Conservation (phyloP, 305 asterid genomes). For the Rubia peregrina region DNA sequence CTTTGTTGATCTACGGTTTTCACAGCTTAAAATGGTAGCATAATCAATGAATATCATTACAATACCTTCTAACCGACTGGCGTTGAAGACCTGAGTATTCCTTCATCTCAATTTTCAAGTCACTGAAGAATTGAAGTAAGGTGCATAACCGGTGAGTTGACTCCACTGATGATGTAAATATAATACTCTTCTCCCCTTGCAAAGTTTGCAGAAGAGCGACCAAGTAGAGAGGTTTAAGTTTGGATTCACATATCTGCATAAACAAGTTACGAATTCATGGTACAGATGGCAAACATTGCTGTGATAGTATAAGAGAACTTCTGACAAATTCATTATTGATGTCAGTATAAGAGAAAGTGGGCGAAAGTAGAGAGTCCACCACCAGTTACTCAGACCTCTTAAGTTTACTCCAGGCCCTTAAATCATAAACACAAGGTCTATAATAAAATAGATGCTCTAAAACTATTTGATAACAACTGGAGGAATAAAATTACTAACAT, state of each 20-base stretch:
- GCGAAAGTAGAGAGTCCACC: neutral
- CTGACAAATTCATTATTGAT: neutral
- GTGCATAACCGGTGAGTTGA: constrained; percentile 71
- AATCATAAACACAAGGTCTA: neutral
- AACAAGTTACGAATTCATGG: neutral
- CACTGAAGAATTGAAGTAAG: constrained; percentile 50
- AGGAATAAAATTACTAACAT: too few relatives aligned
- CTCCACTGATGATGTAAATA: constrained; percentile 83
- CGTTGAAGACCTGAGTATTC: constrained; percentile 89
- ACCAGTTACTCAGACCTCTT: neutral
- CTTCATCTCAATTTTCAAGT: constrained; percentile 49
- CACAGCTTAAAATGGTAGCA: constrained; percentile 2
- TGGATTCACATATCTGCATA: constrained; percentile 66
- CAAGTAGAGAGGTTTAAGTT: constrained; percentile 71
- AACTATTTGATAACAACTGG: neutral
- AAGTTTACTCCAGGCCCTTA: neutral
- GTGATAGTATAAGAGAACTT: neutral
- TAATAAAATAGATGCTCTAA: neutral
- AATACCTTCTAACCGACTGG: constrained; percentile 69
- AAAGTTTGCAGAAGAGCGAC: constrained; percentile 63
- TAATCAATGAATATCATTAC: constrained; percentile 4
- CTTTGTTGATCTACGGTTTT: neutral
- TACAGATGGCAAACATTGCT: neutral
- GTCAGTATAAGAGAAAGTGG: neutral
- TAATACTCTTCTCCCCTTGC: constrained; percentile 69